Conservation (phyloP, 2,329 filamentous ascomycete species). For the Hymenoscyphus infarciens region DNA sequence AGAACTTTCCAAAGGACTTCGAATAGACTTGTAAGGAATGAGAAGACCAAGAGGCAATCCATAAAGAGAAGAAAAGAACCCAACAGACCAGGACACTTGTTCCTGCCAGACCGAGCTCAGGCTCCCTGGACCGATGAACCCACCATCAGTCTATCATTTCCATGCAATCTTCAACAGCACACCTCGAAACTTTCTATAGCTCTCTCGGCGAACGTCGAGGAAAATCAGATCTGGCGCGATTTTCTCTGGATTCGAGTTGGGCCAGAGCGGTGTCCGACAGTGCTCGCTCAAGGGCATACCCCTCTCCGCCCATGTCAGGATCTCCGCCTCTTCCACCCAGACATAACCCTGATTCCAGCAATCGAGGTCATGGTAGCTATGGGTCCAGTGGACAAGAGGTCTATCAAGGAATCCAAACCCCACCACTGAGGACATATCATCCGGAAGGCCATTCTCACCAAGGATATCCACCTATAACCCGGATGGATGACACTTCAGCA, state of each 20-base stretch:
- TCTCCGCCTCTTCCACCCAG: conserved; percentile 60
- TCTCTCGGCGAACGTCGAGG: conserved; percentile 58
- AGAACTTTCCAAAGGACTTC: conserved; percentile 9
- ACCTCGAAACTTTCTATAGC: conserved; percentile 38
- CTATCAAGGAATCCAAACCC: conserved; percentile 41
- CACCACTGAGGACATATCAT: conserved; percentile 29
- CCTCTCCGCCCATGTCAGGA: conserved; percentile 72
- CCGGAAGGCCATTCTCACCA: conserved; percentile 35
- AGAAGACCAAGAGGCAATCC: neutral
- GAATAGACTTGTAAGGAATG: conserved; percentile 20
- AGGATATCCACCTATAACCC: conserved; percentile 32
- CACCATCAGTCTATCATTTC: conserved; percentile 33
- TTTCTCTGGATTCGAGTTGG: conserved; percentile 54
- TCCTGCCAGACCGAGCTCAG: conserved; percentile 19
- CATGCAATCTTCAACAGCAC: conserved; percentile 53
- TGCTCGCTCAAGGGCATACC: conserved; percentile 59
- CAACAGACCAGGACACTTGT: conserved; percentile 17
- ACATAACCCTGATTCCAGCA: conserved; percentile 54
- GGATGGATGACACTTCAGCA: conserved; percentile 25
- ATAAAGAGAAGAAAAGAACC: neutral
- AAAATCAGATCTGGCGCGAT: conserved; percentile 51
- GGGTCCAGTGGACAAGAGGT: conserved; percentile 46
- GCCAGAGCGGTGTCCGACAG: conserved; percentile 52
- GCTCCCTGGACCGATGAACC: conserved; percentile 19
- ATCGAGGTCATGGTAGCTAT: conserved; percentile 49